Percentiles rank a stretch among this genome's conserved stretches.
Evolutionary conservation across 2,329 filamentous ascomycete genomes (phyloP).

Genomic region (Colletotrichum camelliae): DNA sequence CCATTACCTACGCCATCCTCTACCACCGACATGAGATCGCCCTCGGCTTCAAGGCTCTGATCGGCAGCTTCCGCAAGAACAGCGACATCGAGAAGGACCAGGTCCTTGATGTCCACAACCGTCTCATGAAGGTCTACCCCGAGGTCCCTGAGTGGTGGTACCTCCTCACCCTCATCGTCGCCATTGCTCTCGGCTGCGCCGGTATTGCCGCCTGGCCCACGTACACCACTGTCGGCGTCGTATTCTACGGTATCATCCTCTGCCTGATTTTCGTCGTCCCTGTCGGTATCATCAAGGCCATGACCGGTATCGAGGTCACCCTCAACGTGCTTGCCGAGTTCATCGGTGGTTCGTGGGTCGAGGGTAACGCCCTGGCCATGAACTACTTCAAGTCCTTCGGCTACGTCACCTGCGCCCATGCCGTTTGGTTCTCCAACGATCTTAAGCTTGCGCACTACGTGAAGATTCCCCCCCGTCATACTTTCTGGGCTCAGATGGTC

Average conservation of each 20-base stretch:
- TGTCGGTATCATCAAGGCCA: slow-evolving; percentile 57
- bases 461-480: slow-evolving; percentile 67
- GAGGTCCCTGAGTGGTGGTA: slow-evolving; percentile 64
- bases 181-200: slow-evolving; percentile 50
- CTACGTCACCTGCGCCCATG: slow-evolving; percentile 30
- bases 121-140: slow-evolving; percentile 49
- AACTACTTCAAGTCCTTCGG: slow-evolving; percentile 61
- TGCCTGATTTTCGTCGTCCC: slow-evolving; percentile 57
- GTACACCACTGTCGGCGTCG: slow-evolving; percentile 54
- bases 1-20: slow-evolving; percentile 53
- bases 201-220: slow-evolving; percentile 55
- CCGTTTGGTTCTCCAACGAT: slow-evolving; percentile 31
- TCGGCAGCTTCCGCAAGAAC: slow-evolving; percentile 49
- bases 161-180: slow-evolving; percentile 42
- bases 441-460: slow-evolving; percentile 60
- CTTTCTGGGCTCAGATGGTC: slow-evolving; percentile 64
- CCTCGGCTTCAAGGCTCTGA: slow-evolving; percentile 53
- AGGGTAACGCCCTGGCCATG: slow-evolving; percentile 57
- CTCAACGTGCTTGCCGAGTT: slow-evolving; percentile 60
- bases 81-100: slow-evolving; percentile 38
- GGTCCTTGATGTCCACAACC: slow-evolving; percentile 51
- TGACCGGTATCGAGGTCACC: slow-evolving; percentile 57
- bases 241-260: slow-evolving; percentile 56
- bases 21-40: slow-evolving; percentile 58
- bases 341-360: slow-evolving; percentile 55